Base-by-base conservation (phyloP, 2,329 filamentous ascomycete genomes). In the Bipolaris victoriae region DNA sequence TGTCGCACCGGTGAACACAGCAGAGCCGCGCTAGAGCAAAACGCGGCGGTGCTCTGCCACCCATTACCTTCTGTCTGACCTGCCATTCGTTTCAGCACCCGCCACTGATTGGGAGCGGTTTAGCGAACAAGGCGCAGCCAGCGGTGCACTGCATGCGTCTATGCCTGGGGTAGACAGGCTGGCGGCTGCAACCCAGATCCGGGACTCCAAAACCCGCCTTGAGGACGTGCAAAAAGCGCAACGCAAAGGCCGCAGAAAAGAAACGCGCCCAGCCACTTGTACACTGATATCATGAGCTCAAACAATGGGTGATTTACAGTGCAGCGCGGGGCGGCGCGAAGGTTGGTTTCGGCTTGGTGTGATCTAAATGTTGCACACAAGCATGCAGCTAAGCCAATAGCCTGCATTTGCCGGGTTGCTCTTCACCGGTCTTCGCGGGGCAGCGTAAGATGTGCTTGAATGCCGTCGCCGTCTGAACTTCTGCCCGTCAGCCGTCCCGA, bases 351-450 rank as follows among this genome's bases (percentile, higher is more conserved):
- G 59, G 69, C 66, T 68, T 70, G 65, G 71, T 70, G 67, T 56
- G 59, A 70, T 67, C 60, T 64, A 63, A 58, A 66, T 62, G 66
- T 61, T 69, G 67, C 68, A 65, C 68, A 69, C 53, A 58, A 55
- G 55, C 58, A 68, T 74, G 66, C 66, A 65, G 67, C 69, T 73
- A 69, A 60, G 57, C 69, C 71, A 71, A 71, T 72, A 68, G 67
- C 63, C 62, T 66, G 67, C 68, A 67, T 67, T 60, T 62, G 46
- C 56, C 58, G 63, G 45, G 61, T 61, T 57, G 39, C 55, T 63
- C 57, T 68, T 76, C 64, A 76, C 74, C 74, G 74, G 74, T 74
- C 62, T 50, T 66, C 63, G 73, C 69, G 72, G 73, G 71, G 72
- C 62, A 64, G 58, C 57, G 64, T 73, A 61, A 69, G 66, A 65